Conservation (phyloP, 2,329 filamentous ascomycete genomes). For the Sporothrix schenckii region DNA sequence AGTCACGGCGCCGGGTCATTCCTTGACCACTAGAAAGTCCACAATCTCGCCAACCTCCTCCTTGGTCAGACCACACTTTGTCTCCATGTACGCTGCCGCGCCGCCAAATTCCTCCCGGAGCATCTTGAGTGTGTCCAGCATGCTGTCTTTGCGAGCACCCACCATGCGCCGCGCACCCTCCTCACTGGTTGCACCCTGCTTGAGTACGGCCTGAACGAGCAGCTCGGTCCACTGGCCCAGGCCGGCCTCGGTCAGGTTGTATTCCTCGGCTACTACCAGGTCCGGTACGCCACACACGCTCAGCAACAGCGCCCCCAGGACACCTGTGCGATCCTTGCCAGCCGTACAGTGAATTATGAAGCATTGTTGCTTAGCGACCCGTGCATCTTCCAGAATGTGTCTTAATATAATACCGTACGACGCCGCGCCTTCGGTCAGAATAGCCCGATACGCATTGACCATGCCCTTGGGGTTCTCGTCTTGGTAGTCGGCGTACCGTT, state of each 20-base stretch:
- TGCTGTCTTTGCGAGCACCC: slow-evolving; percentile 52
- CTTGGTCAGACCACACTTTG: slow-evolving; percentile 60
- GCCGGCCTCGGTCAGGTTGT: slow-evolving; percentile 66
- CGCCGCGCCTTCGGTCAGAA: slow-evolving; percentile 59
- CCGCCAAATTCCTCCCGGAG: slow-evolving; percentile 64
- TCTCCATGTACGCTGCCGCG: slow-evolving; percentile 63
- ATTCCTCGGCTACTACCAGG: slow-evolving; percentile 66
- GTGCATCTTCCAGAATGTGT: slow-evolving; percentile 53
- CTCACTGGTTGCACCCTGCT: slow-evolving; percentile 52
- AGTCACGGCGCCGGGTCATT: slow-evolving; percentile 7
- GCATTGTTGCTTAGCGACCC: neutral
- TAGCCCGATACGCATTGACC: slow-evolving; percentile 51
- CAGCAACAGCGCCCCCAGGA: slow-evolving; percentile 68
- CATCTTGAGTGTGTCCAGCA: slow-evolving; percentile 56
- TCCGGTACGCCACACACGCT: slow-evolving; percentile 64
- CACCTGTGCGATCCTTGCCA: slow-evolving; percentile 76
- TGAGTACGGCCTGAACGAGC: slow-evolving; percentile 55
- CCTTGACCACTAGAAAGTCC: slow-evolving; percentile 12
- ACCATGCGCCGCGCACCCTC: slow-evolving; percentile 52
- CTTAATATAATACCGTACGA: slow-evolving; percentile 42
- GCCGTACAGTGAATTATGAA: slow-evolving; percentile 68
- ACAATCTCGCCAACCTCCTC: slow-evolving; percentile 41
- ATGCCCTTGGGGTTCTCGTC: slow-evolving; percentile 47
- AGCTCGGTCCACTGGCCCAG: slow-evolving; percentile 56
- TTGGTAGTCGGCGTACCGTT: slow-evolving; percentile 64